phyloP scores from a whole-genome alignment of 2,329 filamentous ascomycete genomes.

The Neofusicoccum umdonicola region DNA sequence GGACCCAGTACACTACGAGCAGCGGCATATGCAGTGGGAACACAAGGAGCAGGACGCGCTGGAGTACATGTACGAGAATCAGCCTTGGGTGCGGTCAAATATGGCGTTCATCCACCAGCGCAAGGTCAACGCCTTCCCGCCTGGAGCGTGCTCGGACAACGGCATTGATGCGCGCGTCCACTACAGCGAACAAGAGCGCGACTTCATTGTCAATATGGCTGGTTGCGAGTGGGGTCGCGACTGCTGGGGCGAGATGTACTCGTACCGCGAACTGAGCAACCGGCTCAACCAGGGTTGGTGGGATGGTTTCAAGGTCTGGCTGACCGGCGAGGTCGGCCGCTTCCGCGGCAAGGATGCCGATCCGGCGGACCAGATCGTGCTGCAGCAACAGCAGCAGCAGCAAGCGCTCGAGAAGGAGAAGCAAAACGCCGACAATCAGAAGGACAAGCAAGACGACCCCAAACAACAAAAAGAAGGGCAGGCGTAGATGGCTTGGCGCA shows the following conservation, averaged over 20 bases:
- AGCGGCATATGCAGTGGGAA: constrained; percentile 98
- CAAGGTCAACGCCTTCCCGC: constrained; percentile 90
- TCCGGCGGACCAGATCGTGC: constrained; percentile 6
- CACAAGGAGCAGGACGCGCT: constrained; percentile 98
- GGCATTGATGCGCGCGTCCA: constrained; percentile 75
- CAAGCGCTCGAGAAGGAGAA: neutral
- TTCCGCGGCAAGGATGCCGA: neutral
- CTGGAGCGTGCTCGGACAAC: constrained; percentile 75
- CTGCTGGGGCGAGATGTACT: constrained; percentile 98
- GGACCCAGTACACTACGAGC: constrained; percentile 96
- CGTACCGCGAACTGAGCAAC: constrained; percentile 88
- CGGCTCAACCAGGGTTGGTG: constrained; percentile 70
- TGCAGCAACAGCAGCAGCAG: neutral
- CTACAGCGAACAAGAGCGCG: constrained; percentile 79
- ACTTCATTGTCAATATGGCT: constrained; percentile 98
- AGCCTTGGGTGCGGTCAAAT: constrained; percentile 89
- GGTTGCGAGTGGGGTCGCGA: constrained; percentile 96
- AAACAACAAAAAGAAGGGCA: neutral
- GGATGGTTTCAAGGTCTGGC: neutral
- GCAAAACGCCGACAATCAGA: neutral
- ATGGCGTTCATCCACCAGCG: constrained; percentile 88
- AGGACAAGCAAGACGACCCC: neutral
- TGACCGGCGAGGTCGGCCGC: constrained; percentile 1
- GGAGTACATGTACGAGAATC: constrained; percentile 84
- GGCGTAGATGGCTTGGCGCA: neutral